Evolutionary conservation across 441 rosid genomes (phyloP), one percentile per base, ranked within the genome.

Genomic region (Pelargonium cotyledonis): DNA sequence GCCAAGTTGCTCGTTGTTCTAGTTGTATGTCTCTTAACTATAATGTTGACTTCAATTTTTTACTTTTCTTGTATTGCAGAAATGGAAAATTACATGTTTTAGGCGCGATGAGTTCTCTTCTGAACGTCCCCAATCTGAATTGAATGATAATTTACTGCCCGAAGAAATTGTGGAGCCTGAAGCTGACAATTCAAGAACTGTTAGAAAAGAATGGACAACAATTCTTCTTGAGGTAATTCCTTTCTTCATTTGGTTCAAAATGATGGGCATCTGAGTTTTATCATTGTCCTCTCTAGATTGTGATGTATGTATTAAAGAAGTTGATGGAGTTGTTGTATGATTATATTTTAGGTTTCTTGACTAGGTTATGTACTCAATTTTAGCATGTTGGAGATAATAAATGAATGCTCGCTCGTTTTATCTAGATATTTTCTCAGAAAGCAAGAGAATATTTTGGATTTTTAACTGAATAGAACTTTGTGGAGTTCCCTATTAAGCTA

Each of bases 161-260:
- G 21, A 51, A n/a, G 58, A 51, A 51, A 6, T 14, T n/a, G 58
- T n/a, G 58, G 16, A 51, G 15, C 58, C 58, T 51, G 58, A n/a
- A 51, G 19, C 16, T 51, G 58, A 51, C 15, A 51, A 51, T n/a
- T 15, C 58, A n/a, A 51, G 58, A 6, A 5, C 16, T 51, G 58
- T 51, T 51, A 51, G 58, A 51, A 51, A 51, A 51, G 58, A n/a
- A 51, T 51, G 58, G 58, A 51, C 58, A 51, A 51, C 58, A n/a
- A 51, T 15, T n/a, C 58, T 51, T 16, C 58, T 14, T n/a, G 58
- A 51, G 58, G 58, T 51, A 51, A 6, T n/a, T 6, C 16, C 19
- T 51, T 51, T 51, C 58, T 51, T 51, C 58, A 38, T 38, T 6
- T 38, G 8, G 41, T 38, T 38, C 8, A 5, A 38, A 6, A 7